Percentiles rank a stretch among this genome's conserved stretches.
Conservation (phyloP, 345 rosid species). For the Fremontodendron californicum region DNA sequence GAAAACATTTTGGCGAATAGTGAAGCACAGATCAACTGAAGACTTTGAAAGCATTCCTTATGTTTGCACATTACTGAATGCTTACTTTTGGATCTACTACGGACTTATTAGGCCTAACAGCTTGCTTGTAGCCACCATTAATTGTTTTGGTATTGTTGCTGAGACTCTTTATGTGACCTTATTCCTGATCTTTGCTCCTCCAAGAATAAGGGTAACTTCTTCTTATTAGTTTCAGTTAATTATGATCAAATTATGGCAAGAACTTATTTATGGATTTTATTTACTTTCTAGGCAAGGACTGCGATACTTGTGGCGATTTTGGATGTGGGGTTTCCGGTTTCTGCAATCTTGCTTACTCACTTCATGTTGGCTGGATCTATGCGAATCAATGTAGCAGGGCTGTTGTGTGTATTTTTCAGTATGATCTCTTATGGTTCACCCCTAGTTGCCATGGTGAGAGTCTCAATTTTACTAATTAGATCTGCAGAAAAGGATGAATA, state of each 20-base stretch:
- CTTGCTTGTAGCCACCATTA: conserved; percentile 9
- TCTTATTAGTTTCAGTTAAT: too few species aligned
- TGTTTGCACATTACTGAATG: background rate
- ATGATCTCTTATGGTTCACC: conserved; percentile 9
- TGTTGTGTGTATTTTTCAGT: background rate
- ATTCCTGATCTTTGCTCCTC: conserved; percentile 4
- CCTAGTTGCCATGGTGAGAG: background rate
- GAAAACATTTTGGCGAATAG: background rate
- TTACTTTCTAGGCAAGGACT: background rate
- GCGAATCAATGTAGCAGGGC: conserved; percentile 4
- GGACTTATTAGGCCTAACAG: background rate
- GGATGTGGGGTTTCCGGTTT: conserved; percentile 7
- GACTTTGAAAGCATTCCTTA: conserved; percentile 10
- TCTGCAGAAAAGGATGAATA: background rate
- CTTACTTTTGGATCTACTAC: conserved; percentile 10
- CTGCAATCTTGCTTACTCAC: background rate
- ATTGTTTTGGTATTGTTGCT: background rate
- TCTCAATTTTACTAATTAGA: background rate
- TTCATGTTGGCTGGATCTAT: background rate
- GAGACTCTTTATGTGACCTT: conserved; percentile 3
- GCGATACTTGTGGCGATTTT: background rate
- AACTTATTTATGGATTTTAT: background rate
- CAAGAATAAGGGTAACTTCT: background rate
- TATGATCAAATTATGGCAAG: background rate
- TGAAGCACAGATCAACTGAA: conserved; percentile 6